Base-by-base conservation (phyloP, 805 yeast genomes). In the Sugiyamaella boreocaroliniensis region DNA sequence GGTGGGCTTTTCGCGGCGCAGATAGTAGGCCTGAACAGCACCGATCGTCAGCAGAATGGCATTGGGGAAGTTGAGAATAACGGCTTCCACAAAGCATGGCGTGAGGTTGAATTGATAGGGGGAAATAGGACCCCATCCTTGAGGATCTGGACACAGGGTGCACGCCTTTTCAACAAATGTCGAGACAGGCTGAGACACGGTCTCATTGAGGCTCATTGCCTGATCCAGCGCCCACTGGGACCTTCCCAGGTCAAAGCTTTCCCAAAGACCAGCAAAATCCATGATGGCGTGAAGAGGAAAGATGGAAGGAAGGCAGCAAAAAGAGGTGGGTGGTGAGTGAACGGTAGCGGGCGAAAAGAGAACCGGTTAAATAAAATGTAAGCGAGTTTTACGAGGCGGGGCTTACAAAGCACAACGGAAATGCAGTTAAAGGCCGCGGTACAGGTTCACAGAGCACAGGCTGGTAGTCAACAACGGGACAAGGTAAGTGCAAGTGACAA, bases 1-100 rank as follows among this genome's bases (percentile, higher is more conserved):
- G 4, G 55, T 43, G 15, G 65, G 62, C 53, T 58, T 56, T 44
- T 50, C 55, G 40, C 53, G 18, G 7, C 58, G 49, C 49, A 70
- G 58, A 18, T 29, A 12, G 16, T 49, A 19, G n/a, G 68, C 42
- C 53, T 66, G 70, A 43, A 51, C 42, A 4, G 60, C n/a, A 11
- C 71, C 71, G 12, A 62, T 45, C 12, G 66, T 34, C 11, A 69
- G 45, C 20, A 65, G 43, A 5, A 71, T 45, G n/a, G 65, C 12
- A 10, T 63, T 61, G 15, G 70, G 67, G 14, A 67, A 26, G 42
- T 60, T 61, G 26, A 65, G 51, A 26, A 71, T 55, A 4, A 62
- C 58, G 15, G 73, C 76, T 12, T 69, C 69, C 49, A 66, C 53
- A 50, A 72, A 73, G 55, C 76, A 72, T n/a, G 71, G 68, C 14